Evolutionary conservation across 805 yeast species (phyloP), one percentile per base, ranked within the genome.

Genomic region (Isabelozyma rhagii): DNA sequence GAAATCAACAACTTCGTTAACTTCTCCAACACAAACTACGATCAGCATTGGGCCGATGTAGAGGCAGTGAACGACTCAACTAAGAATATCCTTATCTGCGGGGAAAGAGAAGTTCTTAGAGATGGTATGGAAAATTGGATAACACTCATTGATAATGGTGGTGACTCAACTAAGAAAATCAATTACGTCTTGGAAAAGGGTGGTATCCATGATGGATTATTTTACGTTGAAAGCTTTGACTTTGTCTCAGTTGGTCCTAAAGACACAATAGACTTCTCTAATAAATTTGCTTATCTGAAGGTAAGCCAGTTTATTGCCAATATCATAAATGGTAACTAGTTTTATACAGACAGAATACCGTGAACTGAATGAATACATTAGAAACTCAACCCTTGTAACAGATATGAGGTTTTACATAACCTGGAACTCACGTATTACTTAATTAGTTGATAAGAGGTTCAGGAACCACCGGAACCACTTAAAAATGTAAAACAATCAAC

Each of bases 171-270:
- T n/a, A 27, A 27, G 13, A 27, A 13, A 15, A 46, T 69, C 17
- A 52, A 56, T 29, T 51, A 49, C 3, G 52, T 52, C 36, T 44
- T 62, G 10, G 74, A 69, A 45, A 55, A 57, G 4, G 72, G 73
- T 13, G 74, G 74, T 31, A 63, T 68, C 31, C 74, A 69, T 53
- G 73, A 66, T 39, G 62, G 66, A 3, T 44, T 67, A 49, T 63
- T 68, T 31, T 67, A 66, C 51, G 69, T 69, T 7, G 74, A 69
- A 52, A 55, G 67, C 42, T 55, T 66, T n/a, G 72, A 68, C 50
- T 69, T 54, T 52, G 44, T 59, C 31, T 40, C 49, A 8, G 68
- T 68, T 2, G 10, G 27, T 11, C 55, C 56, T 13, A 11, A 14
- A 7, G 45, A 14, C 18, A 13, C 11, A 5, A 11, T 14, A 14